These are phyloP conservation scores for Vigna unguiculata DNA, from an alignment of 306 rosid genomes.

Conservation along the genomic window DNA sequence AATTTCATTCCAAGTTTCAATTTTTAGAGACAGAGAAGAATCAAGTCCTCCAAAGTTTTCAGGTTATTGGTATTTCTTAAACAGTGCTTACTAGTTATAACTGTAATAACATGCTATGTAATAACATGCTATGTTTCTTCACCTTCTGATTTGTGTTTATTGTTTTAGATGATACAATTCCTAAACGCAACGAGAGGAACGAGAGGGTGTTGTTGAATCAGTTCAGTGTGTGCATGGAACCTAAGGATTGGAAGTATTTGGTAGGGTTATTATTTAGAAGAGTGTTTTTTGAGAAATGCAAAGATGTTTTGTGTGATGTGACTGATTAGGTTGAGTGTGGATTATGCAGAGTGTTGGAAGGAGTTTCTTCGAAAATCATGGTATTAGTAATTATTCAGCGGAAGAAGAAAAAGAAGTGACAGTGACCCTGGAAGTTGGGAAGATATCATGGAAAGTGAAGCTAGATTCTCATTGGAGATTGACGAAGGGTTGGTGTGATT, in stretches of 20 bases:
- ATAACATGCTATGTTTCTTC: background rate
- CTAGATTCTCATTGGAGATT: too few species aligned
- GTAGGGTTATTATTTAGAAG: background rate
- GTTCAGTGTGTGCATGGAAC: background rate
- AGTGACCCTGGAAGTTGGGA: too few species aligned
- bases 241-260: fast-evolving
- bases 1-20: conserved; percentile 19
- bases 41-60: background rate
- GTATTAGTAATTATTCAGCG: too few species aligned
- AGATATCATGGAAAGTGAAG: too few species aligned
- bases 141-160: background rate
- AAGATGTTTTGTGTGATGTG: too few species aligned
- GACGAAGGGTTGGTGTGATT: too few species aligned
- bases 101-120: background rate
- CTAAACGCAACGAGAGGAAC: background rate
- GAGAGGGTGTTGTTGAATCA: background rate
- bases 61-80: background rate
- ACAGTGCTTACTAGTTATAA: too few species aligned
- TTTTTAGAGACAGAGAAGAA: conserved; percentile 1
- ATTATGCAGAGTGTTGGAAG: too few species aligned
- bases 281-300: too few species aligned
- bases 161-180: background rate
- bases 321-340: too few species aligned
- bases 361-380: too few species aligned
- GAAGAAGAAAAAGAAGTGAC: too few species aligned